Evolutionary conservation across 2,329 filamentous ascomycete species (phyloP).

Genomic region (Alternaria arborescens): DNA sequence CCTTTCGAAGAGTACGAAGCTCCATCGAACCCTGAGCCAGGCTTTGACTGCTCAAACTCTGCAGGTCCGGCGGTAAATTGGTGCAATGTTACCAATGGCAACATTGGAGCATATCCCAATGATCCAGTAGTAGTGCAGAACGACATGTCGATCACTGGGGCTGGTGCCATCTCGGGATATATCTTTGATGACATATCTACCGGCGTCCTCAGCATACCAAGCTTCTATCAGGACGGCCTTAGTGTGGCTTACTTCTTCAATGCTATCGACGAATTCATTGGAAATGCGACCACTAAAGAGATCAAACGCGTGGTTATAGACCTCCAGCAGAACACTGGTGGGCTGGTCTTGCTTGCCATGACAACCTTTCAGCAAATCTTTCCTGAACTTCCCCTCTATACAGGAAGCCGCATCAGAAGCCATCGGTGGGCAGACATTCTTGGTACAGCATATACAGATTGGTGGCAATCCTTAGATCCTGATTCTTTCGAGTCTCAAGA

Average conservation of each 20-base stretch:
- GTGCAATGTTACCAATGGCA: neutral
- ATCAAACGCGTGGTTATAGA: constrained; percentile 69
- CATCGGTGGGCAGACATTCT: constrained; percentile 39
- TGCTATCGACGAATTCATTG: constrained; percentile 53
- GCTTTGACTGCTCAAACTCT: neutral
- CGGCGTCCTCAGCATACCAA: constrained; percentile 55
- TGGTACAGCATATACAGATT: constrained; percentile 22
- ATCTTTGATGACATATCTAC: constrained; percentile 50
- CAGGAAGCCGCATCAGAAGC: constrained; percentile 55
- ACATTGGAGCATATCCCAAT: constrained; percentile 34
- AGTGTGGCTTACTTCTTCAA: constrained; percentile 28
- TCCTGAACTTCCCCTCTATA: constrained; percentile 52
- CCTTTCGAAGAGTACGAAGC: neutral
- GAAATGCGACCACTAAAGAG: constrained; percentile 52
- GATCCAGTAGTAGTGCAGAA: constrained; percentile 29
- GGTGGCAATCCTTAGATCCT: constrained; percentile 7
- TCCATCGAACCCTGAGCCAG: neutral
- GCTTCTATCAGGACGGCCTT: constrained; percentile 41
- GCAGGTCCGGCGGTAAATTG: neutral
- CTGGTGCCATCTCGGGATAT: constrained; percentile 53
- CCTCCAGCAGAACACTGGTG: constrained; percentile 66
- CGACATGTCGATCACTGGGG: constrained; percentile 24
- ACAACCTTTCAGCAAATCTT: constrained; percentile 60
- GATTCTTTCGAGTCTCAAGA: constrained; percentile 8
- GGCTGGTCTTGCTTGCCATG: constrained; percentile 46